Evolutionary conservation across 805 yeast genomes (phyloP).

Genomic region (Candida krabiensis): DNA sequence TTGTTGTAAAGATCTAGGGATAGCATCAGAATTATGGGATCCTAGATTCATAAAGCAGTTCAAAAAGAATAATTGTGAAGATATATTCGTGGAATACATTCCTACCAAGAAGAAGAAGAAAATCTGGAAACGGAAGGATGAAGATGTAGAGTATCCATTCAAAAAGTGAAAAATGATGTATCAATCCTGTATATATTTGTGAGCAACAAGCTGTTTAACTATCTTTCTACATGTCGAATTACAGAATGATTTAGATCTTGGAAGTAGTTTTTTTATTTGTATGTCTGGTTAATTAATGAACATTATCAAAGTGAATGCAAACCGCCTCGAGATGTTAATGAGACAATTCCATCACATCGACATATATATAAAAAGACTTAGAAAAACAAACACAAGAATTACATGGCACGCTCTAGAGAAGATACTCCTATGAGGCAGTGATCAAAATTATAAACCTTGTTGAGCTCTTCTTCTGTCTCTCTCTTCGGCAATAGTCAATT

Average conservation of each 20-base stretch:
- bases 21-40: conserved; percentile 97
- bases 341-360: conserved; percentile 6
- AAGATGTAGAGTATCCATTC: conserved; percentile 83
- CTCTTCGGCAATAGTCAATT: conserved; percentile 93
- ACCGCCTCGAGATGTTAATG: conserved; percentile 1
- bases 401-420: conserved; percentile 2
- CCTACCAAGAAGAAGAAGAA: conserved; percentile 82
- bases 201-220: conserved; percentile 2
- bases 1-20: conserved; percentile 95
- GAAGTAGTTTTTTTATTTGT: background rate
- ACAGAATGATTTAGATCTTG: no score
- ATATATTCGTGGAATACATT: conserved; percentile 81
- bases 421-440: background rate
- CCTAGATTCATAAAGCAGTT: conserved; percentile 79
- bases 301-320: background rate
- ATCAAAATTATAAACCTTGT: conserved; percentile 47
- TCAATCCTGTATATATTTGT: conserved; percentile 9
- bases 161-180: conserved; percentile 34
- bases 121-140: conserved; percentile 88
- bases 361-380: conserved; percentile 5
- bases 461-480: conserved; percentile 97
- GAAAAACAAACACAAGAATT: conserved; percentile 8
- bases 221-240: no score
- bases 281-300: conserved; percentile 7
- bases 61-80: conserved; percentile 69